Evolutionary conservation across 78 protist genomes (phyloP), one percentile per base, ranked within the genome.

Genomic region (Tieghemostelium lacteum): DNA sequence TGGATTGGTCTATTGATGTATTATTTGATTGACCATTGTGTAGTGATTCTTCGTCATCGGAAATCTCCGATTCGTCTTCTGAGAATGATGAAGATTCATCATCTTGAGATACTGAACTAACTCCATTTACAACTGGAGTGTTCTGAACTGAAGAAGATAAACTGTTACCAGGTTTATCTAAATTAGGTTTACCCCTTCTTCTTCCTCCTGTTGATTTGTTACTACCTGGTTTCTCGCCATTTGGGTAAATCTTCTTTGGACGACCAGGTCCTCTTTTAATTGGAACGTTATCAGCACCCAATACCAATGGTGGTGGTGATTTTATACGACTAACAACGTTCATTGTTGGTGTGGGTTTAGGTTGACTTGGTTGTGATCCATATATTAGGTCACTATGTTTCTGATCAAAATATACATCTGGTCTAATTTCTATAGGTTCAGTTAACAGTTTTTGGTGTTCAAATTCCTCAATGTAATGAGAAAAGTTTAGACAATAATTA

Each of bases 401-500:
- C 12, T 14, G 3, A 10, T 37, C n/a, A 2, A 20, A 0, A 62
- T n/a, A 8, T 19, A 17, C 8, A 61, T 58, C 28, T 26, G n/a
- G 57, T 37, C 55, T 14, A 26, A 63, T 26, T 26, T 28, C 16
- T 42, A 26, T 26, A 40, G 57, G 71, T 19, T 75, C 73, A 29
- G 37, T 39, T 29, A 72, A n/a, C 29, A 65, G 54, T 61, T 49
- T 58, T 45, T 75, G 86, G 28, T 28, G 62, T 49, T 76, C 87
- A 50, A 50, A 76, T 4, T 76, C 87, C 3, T 76, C 69, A 16
- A 50, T 45, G n/a, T 64, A 76, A 10, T 45, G 14, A 22, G 40
- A 31, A 63, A 64, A 76, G 50, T 63, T 64, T 34, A 76, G 36
- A 49, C 74, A 49, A 36, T 36, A 22, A 8, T 29, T 76, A 50